Conservation (phyloP, 768 basidiomycete species). For the Amanita jacksonii region DNA sequence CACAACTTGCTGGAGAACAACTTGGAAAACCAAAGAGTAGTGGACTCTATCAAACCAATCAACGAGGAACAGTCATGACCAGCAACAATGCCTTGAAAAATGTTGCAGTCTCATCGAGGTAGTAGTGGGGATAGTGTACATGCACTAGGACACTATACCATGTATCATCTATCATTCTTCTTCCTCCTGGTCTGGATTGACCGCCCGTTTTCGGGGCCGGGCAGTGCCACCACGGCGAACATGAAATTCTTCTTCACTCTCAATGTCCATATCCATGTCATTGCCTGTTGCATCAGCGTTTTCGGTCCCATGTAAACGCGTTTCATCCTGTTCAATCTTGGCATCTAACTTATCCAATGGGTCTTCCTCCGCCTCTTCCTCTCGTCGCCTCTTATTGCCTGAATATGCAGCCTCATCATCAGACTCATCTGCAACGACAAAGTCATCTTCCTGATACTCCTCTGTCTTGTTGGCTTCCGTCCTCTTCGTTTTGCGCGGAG, state of each 20-base stretch:
- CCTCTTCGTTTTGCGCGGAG: slow-evolving; percentile 35
- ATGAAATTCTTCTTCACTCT: slow-evolving; percentile 41
- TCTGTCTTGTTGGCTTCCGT: slow-evolving; percentile 46
- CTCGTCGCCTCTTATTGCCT: slow-evolving; percentile 26
- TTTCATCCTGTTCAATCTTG: slow-evolving; percentile 48
- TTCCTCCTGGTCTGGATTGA: slow-evolving; percentile 58
- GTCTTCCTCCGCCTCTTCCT: slow-evolving; percentile 36
- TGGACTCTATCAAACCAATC: slow-evolving; percentile 61
- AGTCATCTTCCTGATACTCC: slow-evolving; percentile 79
- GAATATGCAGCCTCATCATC: slow-evolving; percentile 51
- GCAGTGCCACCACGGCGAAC: slow-evolving; percentile 46
- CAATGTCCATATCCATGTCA: slow-evolving; percentile 20
- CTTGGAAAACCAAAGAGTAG: slow-evolving; percentile 67
- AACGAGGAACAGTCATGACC: slow-evolving; percentile 24
- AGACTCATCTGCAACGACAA: slow-evolving; percentile 69
- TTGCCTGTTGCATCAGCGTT: no score
- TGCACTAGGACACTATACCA: neutral
- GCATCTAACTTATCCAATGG: slow-evolving; percentile 64
- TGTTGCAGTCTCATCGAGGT: no score
- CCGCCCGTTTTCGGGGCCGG: slow-evolving; percentile 45
- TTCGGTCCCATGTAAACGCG: slow-evolving; percentile 28
- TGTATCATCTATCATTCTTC: slow-evolving; percentile 28
- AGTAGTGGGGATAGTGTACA: neutral
- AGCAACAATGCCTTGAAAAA: no score
- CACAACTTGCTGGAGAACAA: slow-evolving; percentile 73